Conservation (phyloP, 176 grass and related monocot genomes). For the Sorghum bicolor region DNA sequence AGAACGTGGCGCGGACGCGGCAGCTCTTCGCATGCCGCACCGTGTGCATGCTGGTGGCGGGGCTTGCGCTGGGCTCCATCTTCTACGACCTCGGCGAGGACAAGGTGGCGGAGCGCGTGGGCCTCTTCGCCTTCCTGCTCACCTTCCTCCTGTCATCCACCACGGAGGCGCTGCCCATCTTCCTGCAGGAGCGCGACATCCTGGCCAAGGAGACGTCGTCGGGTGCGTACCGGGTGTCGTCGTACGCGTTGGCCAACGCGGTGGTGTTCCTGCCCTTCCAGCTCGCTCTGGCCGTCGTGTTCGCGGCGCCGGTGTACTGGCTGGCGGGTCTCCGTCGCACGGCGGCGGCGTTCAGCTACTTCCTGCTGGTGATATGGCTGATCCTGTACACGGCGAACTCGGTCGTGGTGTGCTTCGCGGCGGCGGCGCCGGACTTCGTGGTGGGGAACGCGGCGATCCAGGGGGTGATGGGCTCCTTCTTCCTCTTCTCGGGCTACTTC, state of each 20-base stretch:
- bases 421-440: conserved; percentile 24
- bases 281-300: conserved; percentile 6
- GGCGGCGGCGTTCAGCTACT: conserved; percentile 14
- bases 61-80: conserved; percentile 25
- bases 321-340: conserved; percentile 16
- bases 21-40: conserved; percentile 22
- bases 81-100: conserved; percentile 26
- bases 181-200: conserved; percentile 34
- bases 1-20: conserved; percentile 21
- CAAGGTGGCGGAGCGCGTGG: conserved; percentile 26
- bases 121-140: conserved; percentile 29
- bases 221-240: conserved; percentile 14
- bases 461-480: conserved; percentile 31
- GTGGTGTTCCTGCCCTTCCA: conserved; percentile 30
- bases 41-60: conserved; percentile 22
- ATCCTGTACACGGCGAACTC: conserved; percentile 27
- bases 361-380: conserved; percentile 16
- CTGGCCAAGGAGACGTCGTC: conserved; percentile 26
- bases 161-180: conserved; percentile 32
- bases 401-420: conserved; percentile 24
- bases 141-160: conserved; percentile 29
- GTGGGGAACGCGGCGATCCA: conserved; percentile 27
- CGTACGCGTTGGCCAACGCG: conserved; percentile 19
- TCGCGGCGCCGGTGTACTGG: conserved; percentile 17
- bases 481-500: conserved; percentile 36